These are phyloP conservation scores for Raddia guianensis DNA, from an alignment of 176 grass and related monocot species.

Conservation along the genomic window DNA sequence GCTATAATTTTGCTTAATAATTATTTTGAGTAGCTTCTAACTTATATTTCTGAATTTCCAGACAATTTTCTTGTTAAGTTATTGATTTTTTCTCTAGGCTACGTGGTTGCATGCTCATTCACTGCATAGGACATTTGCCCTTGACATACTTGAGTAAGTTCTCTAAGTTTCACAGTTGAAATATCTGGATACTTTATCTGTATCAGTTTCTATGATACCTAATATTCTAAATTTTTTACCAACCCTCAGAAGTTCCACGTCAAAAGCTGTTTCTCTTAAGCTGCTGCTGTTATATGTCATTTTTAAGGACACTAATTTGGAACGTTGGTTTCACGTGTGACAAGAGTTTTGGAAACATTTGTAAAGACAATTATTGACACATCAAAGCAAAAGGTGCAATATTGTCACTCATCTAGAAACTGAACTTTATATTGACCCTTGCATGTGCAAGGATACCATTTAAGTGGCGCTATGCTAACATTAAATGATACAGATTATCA, in stretches of 20 bases:
- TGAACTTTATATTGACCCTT: conserved; percentile 8
- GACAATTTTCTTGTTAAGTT: conserved; percentile 41
- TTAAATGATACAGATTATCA: background rate
- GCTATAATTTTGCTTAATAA: conserved; percentile 21
- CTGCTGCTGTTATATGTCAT: conserved; percentile 15
- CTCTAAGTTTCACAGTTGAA: conserved; percentile 22
- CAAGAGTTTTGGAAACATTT: background rate
- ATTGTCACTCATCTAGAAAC: background rate
- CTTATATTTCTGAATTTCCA: conserved; percentile 30
- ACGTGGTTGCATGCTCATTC: conserved; percentile 82
- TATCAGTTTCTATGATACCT: background rate
- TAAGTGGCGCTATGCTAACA: background rate
- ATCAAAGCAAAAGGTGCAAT: background rate
- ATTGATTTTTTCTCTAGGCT: conserved; percentile 53
- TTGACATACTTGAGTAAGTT: conserved; percentile 97
- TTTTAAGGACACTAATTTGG: background rate
- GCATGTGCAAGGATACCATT: conserved; percentile 10
- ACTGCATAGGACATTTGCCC: conserved; percentile 85
- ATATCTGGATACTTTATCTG: background rate
- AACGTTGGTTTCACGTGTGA: conserved; percentile 7
- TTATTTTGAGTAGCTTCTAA: conserved; percentile 19
- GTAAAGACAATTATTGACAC: background rate
- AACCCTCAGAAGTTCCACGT: conserved; percentile 3
- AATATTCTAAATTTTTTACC: conserved; percentile 14
- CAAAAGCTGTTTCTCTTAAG: conserved; percentile 4